These are phyloP conservation scores for Neurospora cerealis DNA, from an alignment of 495 filamentous ascomycete genomes.

Conservation along the genomic window DNA sequence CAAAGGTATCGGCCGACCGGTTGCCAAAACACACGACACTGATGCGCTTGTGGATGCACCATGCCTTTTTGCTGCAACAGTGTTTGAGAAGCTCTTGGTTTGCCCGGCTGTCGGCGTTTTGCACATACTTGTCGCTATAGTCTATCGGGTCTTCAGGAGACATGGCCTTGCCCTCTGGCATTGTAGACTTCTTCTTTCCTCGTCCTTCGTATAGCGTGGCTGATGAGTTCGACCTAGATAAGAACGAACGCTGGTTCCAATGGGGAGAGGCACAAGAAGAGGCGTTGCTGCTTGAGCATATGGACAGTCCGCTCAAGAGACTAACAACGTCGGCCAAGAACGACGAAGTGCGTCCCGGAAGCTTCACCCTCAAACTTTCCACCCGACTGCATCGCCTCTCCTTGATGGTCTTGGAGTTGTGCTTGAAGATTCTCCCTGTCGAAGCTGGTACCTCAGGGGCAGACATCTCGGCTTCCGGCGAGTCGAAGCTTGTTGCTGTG, in stretches of 20 bases:
- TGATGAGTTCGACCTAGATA: background rate
- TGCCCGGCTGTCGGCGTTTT: background rate
- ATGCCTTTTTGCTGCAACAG: conserved; percentile 7
- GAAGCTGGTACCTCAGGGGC: background rate
- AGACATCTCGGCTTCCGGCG: background rate
- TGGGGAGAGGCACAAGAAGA: conserved; percentile 2
- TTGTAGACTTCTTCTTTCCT: background rate
- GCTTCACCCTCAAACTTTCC: conserved; percentile 5
- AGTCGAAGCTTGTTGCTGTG: background rate
- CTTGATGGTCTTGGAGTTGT: background rate
- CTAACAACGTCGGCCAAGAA: conserved; percentile 7
- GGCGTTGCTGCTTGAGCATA: conserved; percentile 1
- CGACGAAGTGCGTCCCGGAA: conserved; percentile 8
- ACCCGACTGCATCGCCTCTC: background rate
- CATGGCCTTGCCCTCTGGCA: background rate
- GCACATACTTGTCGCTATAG: background rate
- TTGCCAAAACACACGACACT: conserved; percentile 1
- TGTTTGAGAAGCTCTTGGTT: conserved; percentile 7
- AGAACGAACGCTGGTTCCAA: conserved; percentile 1
- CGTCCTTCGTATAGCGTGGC: background rate
- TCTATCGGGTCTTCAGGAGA: background rate
- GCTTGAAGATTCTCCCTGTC: background rate
- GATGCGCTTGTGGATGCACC: conserved; percentile 12
- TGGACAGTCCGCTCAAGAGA: conserved; percentile 8
- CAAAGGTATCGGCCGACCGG: conserved; percentile 2